A percentile compares a stretch with the other conserved stretches of the same genome.
These are phyloP conservation scores for Neurospora pannonica DNA, from an alignment of 495 filamentous ascomycete genomes.

Conservation along the genomic window DNA sequence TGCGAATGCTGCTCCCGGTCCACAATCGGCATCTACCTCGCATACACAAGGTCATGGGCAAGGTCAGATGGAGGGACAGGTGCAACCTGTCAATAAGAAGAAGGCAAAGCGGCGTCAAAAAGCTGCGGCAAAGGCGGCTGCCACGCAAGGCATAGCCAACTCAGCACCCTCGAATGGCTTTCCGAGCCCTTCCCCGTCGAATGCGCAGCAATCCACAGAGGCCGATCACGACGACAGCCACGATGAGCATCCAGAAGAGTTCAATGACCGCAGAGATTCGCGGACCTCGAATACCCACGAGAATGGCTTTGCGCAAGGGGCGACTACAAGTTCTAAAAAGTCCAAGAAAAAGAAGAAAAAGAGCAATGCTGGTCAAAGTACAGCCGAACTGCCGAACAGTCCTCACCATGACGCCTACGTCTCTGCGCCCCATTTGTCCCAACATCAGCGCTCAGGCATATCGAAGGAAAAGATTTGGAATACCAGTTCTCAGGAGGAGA, in stretches of 20 bases:
- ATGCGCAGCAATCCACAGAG: slow-evolving; percentile 19
- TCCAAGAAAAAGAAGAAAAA: slow-evolving; percentile 57
- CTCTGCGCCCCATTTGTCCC: slow-evolving; percentile 15
- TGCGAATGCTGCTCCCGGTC: slow-evolving; percentile 17
- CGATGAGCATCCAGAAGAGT: slow-evolving; percentile 15
- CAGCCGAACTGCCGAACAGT: slow-evolving; percentile 5
- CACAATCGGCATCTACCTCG: slow-evolving; percentile 10
- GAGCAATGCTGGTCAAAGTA: slow-evolving; percentile 1
- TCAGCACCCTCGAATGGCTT: slow-evolving; percentile 28
- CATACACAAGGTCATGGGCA: not conserved
- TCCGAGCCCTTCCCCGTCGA: slow-evolving; percentile 26
- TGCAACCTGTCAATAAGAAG: slow-evolving; percentile 67
- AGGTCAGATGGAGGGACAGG: slow-evolving; percentile 14
- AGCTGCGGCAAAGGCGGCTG: slow-evolving; percentile 62
- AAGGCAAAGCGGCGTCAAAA: slow-evolving; percentile 83
- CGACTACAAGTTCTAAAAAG: slow-evolving; percentile 40
- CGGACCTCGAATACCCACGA: slow-evolving; percentile 1
- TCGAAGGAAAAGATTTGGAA: slow-evolving; percentile 93
- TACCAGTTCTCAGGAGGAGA: slow-evolving; percentile 83
- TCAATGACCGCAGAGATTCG: not conserved
- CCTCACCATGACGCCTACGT: slow-evolving; percentile 11
- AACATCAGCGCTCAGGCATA: slow-evolving; percentile 34
- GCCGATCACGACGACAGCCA: slow-evolving; percentile 20
- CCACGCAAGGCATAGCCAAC: slow-evolving; percentile 25
- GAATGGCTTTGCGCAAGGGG: slow-evolving; percentile 8